phyloP scores from a whole-genome alignment of 306 rosid species.

The Trifolium subterraneum region DNA sequence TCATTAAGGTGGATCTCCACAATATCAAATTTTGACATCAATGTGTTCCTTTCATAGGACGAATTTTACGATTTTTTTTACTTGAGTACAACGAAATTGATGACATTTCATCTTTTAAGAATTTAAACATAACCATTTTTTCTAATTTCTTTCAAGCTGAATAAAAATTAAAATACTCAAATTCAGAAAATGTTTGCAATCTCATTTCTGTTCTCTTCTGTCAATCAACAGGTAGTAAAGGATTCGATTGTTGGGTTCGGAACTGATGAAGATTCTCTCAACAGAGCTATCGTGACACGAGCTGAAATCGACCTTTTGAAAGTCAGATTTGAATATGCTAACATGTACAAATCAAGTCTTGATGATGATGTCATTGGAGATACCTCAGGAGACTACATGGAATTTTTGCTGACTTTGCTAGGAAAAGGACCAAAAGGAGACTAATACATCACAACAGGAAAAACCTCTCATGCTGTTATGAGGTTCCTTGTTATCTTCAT shows the following conservation, averaged over 20 bases:
- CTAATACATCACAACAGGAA: constrained; percentile 40
- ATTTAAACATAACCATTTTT: not conserved
- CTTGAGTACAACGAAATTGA: not conserved
- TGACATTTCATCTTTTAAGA: no score
- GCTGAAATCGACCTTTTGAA: constrained; percentile 75
- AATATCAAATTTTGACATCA: not conserved
- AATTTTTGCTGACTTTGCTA: constrained; percentile 80
- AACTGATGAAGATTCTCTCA: constrained; percentile 87
- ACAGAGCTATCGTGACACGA: constrained; percentile 78
- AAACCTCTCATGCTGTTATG: constrained; percentile 27
- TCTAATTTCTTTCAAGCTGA: not conserved
- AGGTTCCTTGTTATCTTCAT: constrained; percentile 26
- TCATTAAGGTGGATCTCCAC: not conserved
- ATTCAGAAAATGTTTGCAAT: not conserved
- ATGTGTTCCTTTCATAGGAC: not conserved
- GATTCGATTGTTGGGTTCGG: constrained; percentile 77
- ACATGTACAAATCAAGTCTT: constrained; percentile 59
- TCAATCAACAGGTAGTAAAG: constrained; percentile 64
- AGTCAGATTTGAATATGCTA: constrained; percentile 65
- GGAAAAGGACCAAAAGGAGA: constrained; percentile 59
- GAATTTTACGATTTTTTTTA: not conserved
- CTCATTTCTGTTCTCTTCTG: constrained; percentile 12
- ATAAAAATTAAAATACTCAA: not conserved
- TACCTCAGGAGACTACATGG: constrained; percentile 82
- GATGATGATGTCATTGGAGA: constrained; percentile 70